phyloP scores from a whole-genome alignment of 257 asterid genomes.

The Solanum paucissectum region DNA sequence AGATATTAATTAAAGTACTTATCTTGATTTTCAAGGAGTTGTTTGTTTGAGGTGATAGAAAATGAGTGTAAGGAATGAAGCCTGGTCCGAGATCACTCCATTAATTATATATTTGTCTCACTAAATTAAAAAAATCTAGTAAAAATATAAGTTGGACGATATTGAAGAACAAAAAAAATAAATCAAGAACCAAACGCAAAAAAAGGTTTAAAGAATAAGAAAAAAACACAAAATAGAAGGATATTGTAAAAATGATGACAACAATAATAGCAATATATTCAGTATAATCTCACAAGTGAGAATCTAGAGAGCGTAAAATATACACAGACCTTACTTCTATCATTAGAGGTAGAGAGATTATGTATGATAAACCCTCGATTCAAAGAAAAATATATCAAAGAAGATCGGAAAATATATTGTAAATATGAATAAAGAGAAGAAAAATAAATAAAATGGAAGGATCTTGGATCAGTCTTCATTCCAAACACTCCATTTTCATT shows the following conservation, averaged over 20 bases:
- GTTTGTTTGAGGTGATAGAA: slow-evolving; percentile 5
- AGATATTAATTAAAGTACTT: not conserved
- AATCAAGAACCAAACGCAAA: not conserved
- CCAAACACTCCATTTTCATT: slow-evolving; percentile 46
- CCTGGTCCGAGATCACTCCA: slow-evolving; percentile 80
- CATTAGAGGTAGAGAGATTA: not conserved
- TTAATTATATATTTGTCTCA: not conserved
- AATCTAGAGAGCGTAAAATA: accelerated
- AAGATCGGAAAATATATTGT: not conserved
- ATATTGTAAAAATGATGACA: not conserved
- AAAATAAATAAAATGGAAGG: not conserved
- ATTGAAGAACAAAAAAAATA: not conserved
- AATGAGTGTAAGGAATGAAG: slow-evolving; percentile 65
- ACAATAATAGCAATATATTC: not conserved
- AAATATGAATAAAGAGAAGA: not conserved
- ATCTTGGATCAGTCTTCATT: slow-evolving; percentile 75
- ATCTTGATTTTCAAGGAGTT: not conserved
- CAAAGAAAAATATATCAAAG: not conserved
- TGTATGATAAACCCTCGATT: not conserved
- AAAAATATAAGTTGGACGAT: not conserved
- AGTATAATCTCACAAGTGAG: not conserved
- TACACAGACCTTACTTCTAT: not conserved
- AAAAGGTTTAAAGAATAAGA: not conserved
- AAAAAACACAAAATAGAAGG: not conserved
- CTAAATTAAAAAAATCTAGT: not conserved